Evolutionary conservation across 305 asterid genomes (phyloP), one percentile per base, ranked within the genome.

Genomic region (Coffea humblotiana): DNA sequence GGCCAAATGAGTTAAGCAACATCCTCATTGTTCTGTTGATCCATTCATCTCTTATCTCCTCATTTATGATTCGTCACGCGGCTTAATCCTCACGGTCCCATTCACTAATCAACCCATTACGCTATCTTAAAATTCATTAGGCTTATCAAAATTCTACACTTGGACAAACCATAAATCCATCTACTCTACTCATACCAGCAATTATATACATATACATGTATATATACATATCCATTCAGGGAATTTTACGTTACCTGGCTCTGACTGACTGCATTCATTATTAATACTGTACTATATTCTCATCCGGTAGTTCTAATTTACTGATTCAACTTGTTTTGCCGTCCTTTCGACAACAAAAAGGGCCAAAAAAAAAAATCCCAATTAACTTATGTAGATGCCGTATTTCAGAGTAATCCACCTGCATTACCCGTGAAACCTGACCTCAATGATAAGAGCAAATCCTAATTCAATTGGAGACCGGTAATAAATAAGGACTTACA

Each of bases 11-110:
- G 72, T 73, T 68, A 78, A 78, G 85, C 85, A 82, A 82, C 85
- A 60, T 54, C 76, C 23, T 73, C 18, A 1, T n/a, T 52, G 27
- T 15, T 14, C 74, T 12, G 60, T 60, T 21, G 4, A 70, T 43
- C 15, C 18, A 18, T 72, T 15, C 47, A 43, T 29, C 32, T 32
- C 45, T 65, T 35, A 10, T 65, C 4, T 35, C 37, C 45, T 32
- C 78, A 29, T 80, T 80, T 35, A 78, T 78, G 73, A 52, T 65
- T 73, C 79, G 79, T 82, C 47, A 78, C 79, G 79, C 32, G 32
- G 32, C 79, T 78, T 72, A 47, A 78, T 72, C 56, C 80, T 85
- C 88, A 79, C 90, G 67, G 82, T 76, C 91, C 92, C 43, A 91
- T 87, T 81, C 79, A 84, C 27, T 63, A 47, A 66, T 77, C 43